A percentile compares a stretch with the other conserved stretches of the same genome.
Evolutionary conservation across 106 monocot genomes (phyloP).

Genomic region (Dactylorhiza incarnata): DNA sequence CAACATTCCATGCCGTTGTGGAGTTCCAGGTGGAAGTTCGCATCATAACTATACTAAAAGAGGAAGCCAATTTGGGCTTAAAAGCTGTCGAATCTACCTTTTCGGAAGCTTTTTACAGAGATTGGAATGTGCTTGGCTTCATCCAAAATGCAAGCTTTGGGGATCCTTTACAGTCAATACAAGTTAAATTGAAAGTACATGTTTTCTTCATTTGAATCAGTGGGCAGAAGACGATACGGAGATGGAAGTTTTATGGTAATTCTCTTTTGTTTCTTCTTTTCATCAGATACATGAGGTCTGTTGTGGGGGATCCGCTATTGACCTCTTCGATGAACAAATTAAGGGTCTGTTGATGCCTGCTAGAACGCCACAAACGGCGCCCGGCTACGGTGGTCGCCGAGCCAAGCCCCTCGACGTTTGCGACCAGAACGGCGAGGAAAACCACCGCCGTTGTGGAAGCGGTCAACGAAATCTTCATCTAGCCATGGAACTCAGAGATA

Average conservation of each 20-base stretch:
- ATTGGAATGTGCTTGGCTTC: too few species aligned
- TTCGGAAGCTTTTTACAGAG: too few species aligned
- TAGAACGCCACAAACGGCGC: slow-evolving; percentile 41
- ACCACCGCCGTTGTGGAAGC: background rate
- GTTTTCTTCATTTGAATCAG: background rate
- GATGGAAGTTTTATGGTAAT: background rate
- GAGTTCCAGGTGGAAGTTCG: too few species aligned
- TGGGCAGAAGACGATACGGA: background rate
- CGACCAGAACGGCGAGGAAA: background rate
- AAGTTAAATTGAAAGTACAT: slow-evolving; percentile 1
- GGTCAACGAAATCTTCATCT: slow-evolving; percentile 3
- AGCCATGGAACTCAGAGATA: background rate
- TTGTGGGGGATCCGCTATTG: slow-evolving; percentile 1
- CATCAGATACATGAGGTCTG: slow-evolving; percentile 8
- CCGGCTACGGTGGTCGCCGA: slow-evolving; percentile 35
- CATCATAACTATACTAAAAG: too few species aligned
- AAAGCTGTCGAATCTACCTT: background rate
- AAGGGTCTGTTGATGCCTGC: background rate
- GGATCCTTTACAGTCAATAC: background rate
- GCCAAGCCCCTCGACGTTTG: slow-evolving; percentile 3
- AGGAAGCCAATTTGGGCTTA: background rate
- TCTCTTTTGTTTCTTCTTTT: background rate
- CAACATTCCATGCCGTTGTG: too few species aligned
- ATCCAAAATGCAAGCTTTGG: too few species aligned
- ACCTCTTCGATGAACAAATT: background rate